Base-by-base conservation (phyloP, 768 basidiomycete species). In the Suillus tomentosus region DNA sequence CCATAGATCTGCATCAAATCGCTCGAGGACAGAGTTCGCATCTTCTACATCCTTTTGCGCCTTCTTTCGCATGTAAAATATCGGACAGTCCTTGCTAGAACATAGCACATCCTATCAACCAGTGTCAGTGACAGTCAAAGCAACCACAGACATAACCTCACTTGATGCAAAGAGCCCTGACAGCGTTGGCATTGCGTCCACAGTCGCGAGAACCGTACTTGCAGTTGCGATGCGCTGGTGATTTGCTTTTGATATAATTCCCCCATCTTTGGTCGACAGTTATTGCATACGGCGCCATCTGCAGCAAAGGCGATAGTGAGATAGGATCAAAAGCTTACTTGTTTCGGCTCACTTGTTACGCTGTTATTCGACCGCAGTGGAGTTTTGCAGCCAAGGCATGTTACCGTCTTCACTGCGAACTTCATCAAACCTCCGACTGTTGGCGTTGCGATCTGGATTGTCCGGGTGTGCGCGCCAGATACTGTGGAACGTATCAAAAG, bases 171-270 rank as follows among this genome's bases (percentile, higher is more conserved):
- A 19, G 97, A 99, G 15, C 97, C 97, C 74, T 99, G 97, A 80
- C 97, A 99, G 31, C 97, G 86, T 73, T 99, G 97, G 70, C 97
- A 99, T 72, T 99, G 96, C 1, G 97, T 99, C 97, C 97, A 99
- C 27, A 99, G 76, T 57, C 96, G 86, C 22, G 96, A 92, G 75
- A 97, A 99, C 55, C 92, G 88, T 8, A 96, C 89, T 81, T 99
- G 94, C 53, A 90, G 80, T 24, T 87, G 85, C 0, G 96, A 95
- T 0, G 92, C 86, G 7, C 79, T 79, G 6, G 82, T 71, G 45
- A 92, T 85, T 73, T 98, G 96, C 73, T 95, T 98, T 72, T 95
- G 91, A 73, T 97, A 98, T 54, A 99, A 77, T 70, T 97, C 97
- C 19, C 91, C 89, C 14, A 96, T 84, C 62, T 87, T 84, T 2